Percentiles rank a stretch among this genome's conserved stretches.
Conservation (phyloP, 441 rosid genomes). For the Populus hybrid region DNA sequence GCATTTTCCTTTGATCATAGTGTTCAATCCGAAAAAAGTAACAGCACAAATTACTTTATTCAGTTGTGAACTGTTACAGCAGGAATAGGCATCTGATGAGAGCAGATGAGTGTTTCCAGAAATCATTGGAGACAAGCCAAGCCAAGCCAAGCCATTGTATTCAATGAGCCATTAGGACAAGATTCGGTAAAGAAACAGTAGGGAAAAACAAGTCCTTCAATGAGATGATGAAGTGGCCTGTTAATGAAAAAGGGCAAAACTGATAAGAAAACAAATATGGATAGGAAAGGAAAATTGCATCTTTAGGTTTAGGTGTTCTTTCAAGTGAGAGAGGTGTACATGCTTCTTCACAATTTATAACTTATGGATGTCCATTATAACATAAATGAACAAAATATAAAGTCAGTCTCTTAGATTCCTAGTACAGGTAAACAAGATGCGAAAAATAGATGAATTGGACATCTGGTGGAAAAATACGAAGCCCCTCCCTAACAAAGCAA, state of each 20-base stretch:
- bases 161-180: background rate
- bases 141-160: background rate
- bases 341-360: constrained; percentile 15
- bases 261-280: too few species aligned
- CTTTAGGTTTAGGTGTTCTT: background rate
- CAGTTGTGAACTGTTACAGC: too few species aligned
- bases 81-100: too few species aligned
- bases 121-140: background rate
- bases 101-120: background rate
- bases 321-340: background rate
- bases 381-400: background rate
- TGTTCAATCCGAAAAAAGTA: too few species aligned
- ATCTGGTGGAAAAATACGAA: background rate
- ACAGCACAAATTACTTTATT: too few species aligned
- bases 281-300: constrained; percentile 6
- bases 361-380: constrained; percentile 6
- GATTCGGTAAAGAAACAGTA: background rate
- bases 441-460: background rate
- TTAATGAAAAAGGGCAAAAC: background rate
- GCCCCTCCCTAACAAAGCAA: constrained; percentile 5
- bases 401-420: constrained; percentile 9
- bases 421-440: constrained; percentile 5
- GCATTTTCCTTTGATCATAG: background rate
- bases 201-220: background rate
- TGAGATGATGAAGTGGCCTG: background rate